These are phyloP conservation scores for Diaporthe eres DNA, from an alignment of 2,329 filamentous ascomycete species.

Conservation along the genomic window DNA sequence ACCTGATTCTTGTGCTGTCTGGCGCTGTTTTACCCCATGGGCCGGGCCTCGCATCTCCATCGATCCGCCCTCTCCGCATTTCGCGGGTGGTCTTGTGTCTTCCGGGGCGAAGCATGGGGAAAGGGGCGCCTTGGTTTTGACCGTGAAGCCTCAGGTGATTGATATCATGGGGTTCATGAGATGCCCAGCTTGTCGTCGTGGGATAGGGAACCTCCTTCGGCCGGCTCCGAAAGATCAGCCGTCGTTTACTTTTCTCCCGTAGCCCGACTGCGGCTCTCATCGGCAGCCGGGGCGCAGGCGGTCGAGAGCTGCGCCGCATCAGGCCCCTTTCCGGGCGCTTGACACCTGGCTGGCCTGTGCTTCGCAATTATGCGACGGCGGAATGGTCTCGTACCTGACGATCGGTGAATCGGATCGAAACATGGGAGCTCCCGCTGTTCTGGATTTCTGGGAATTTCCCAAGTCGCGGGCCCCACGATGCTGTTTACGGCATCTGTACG, in stretches of 20 bases:
- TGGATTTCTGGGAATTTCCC: conserved; percentile 22
- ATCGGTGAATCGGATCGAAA: conserved; percentile 38
- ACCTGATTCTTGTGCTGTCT: conserved; percentile 21
- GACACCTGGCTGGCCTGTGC: conserved; percentile 20
- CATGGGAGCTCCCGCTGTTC: conserved; percentile 35
- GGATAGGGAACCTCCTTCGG: conserved; percentile 13
- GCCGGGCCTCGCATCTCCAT: neutral
- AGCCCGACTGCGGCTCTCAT: conserved; percentile 12
- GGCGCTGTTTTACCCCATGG: conserved; percentile 9
- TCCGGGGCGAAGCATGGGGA: conserved; percentile 2
- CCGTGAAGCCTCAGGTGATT: conserved; percentile 17
- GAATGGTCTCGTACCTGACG: conserved; percentile 33
- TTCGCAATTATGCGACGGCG: conserved; percentile 29
- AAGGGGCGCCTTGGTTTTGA: neutral
- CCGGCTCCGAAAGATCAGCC: conserved; percentile 31
- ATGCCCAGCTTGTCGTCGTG: neutral
- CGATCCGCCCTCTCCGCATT: conserved; percentile 20
- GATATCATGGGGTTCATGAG: neutral
- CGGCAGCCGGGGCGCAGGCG: conserved; percentile 5
- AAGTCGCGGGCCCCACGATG: conserved; percentile 14
- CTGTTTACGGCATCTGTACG: conserved; percentile 40
- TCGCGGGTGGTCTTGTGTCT: neutral
- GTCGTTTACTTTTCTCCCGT: conserved; percentile 15
- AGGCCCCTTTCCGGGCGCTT: conserved; percentile 10
- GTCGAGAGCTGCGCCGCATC: neutral